A percentile compares a stretch with the other conserved stretches of the same genome.
These are phyloP conservation scores for Trametes punicea DNA, from an alignment of 768 basidiomycete genomes.

Conservation along the genomic window DNA sequence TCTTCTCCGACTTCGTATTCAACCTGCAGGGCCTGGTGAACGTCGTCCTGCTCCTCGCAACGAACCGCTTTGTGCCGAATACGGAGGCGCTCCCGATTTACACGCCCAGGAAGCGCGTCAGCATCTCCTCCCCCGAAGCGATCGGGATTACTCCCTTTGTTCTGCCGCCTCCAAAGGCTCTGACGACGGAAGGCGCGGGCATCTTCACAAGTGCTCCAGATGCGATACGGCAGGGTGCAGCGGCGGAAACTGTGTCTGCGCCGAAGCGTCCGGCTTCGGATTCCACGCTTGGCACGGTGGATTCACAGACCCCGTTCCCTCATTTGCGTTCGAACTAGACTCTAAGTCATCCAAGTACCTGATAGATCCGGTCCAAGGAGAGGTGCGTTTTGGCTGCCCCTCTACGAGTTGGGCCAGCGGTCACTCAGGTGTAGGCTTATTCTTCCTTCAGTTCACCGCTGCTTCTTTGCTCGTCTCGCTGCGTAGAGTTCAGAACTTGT, in stretches of 20 bases:
- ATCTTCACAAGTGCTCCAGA: background rate
- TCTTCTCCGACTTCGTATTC: conserved; percentile 33
- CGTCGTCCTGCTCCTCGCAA: conserved; percentile 29
- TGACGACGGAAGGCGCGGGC: background rate
- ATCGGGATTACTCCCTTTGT: conserved; percentile 33
- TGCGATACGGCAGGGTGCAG: background rate
- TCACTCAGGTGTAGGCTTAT: no score
- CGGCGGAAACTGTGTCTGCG: background rate
- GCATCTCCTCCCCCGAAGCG: conserved; percentile 22
- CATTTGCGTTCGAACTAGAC: background rate
- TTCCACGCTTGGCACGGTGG: background rate
- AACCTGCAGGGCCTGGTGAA: conserved; percentile 35
- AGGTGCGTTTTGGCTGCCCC: no score
- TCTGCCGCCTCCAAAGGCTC: conserved; percentile 10
- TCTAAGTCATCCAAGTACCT: no score
- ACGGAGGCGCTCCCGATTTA: conserved; percentile 24
- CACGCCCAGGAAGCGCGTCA: conserved; percentile 27
- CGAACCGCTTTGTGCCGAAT: conserved; percentile 32
- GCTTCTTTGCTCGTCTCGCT: no score
- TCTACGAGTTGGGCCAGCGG: no score
- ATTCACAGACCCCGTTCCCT: conserved; percentile 13
- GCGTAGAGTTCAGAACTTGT: no score
- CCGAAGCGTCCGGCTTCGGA: conserved; percentile 2
- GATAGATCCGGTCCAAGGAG: no score
- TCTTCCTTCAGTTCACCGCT: no score